Evolutionary conservation across 306 rosid genomes (phyloP), one percentile per base, ranked within the genome.

Genomic region (Biancaea sappan): DNA sequence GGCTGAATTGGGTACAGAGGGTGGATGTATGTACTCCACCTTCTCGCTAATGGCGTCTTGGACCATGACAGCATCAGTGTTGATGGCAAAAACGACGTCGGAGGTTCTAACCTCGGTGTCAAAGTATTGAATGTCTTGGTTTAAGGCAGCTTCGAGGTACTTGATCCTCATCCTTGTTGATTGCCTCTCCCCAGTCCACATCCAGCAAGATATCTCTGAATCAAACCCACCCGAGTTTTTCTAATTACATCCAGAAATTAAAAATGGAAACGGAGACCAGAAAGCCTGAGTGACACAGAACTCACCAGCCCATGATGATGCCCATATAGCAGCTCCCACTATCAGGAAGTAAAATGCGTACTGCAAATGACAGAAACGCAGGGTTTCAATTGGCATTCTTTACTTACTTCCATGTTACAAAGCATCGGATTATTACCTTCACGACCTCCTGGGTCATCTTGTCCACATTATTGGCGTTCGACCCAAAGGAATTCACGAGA

Each of bases 251-350:
- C 62, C 61, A 67, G 31, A 53, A 58, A 47, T 18, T 56, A 40
- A 26, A 68, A 69, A 44, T 24, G 13, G 34, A 4, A 47, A 9
- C 26, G 16, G 52, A 40, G 31, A 8, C 12, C 10, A 29, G 15
- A 52, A 38, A 44, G 52, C 9, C 37, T 6, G 2, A 35, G 15
- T 18, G 37, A 11, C 46, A 38, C 10, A 41, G 58, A 72, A 67
- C 79, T 74, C 72, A 90, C 98, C 98, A 47, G 98, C 98, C 96
- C 98, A 92, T 2, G 98, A 90, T 10, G 96, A 90, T 19, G 90
- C 96, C 98, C 98, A 92, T 75, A 92, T 90, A 14, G 96, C 94
- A 84, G 98, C 98, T 71, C 98, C 96, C 52, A 92, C 96, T 12
- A 92, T 88, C 4, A 92, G 87, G 72, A 92, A 92, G 86, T 92